Percentiles rank a stretch among this genome's conserved stretches.
Evolutionary conservation across 352 stramenopile genomes (phyloP).

Genomic region (Pythium grandisporangium): DNA sequence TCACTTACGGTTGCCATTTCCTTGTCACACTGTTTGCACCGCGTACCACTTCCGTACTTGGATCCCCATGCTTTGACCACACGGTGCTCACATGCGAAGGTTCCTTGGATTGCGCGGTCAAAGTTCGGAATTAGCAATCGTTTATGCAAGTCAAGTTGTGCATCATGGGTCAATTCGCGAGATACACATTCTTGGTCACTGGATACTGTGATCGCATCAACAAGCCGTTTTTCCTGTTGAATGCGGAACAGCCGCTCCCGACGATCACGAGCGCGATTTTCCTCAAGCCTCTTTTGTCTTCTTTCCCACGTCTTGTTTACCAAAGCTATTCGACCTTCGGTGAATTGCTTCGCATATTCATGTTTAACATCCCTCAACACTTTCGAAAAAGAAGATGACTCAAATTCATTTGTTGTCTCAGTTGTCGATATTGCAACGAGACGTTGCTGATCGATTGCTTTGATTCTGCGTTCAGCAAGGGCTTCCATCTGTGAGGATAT

Average conservation of each 20-base stretch:
- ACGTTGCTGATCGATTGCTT: slow-evolving; percentile 18
- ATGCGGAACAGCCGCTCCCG: slow-evolving; percentile 41
- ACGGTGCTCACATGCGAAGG: slow-evolving; percentile 42
- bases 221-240: slow-evolving; percentile 32
- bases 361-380: slow-evolving; percentile 35
- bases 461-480: slow-evolving; percentile 36
- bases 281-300: slow-evolving; percentile 36
- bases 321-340: slow-evolving; percentile 40
- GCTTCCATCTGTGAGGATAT: slow-evolving; percentile 62
- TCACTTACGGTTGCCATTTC: slow-evolving; percentile 57
- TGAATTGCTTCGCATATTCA: slow-evolving; percentile 40
- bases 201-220: slow-evolving; percentile 20
- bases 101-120: slow-evolving; percentile 19
- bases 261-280: slow-evolving; percentile 31
- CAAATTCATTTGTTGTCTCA: neutral
- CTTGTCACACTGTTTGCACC: slow-evolving; percentile 60
- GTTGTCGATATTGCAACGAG: no score
- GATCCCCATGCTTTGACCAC: slow-evolving; percentile 58
- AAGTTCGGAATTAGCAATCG: slow-evolving; percentile 71
- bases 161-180: no score
- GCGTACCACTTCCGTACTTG: slow-evolving; percentile 40
- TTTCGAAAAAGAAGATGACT: slow-evolving; percentile 1
- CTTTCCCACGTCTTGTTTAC: slow-evolving; percentile 66
- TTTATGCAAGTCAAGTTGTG: no score
- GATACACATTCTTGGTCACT: slow-evolving; percentile 34